Percentiles rank a stretch among this genome's conserved stretches.
These are phyloP conservation scores for Lachancea kluyveri DNA, from an alignment of 805 yeast genomes.

Conservation along the genomic window DNA sequence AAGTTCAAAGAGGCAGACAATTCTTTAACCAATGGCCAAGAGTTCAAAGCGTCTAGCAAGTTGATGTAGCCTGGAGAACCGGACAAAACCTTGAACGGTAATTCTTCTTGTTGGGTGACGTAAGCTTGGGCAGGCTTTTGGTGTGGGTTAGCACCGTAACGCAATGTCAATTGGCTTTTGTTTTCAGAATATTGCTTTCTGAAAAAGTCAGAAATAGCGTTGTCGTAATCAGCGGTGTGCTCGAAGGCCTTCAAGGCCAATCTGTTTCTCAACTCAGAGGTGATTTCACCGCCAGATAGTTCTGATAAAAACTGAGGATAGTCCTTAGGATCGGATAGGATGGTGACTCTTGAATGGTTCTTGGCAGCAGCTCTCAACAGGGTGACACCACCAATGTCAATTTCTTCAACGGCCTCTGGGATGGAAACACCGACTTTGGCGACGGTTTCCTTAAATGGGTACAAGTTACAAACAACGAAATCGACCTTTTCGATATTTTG, in stretches of 20 bases:
- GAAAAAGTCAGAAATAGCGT: slow-evolving; percentile 93
- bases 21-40: slow-evolving; percentile 98
- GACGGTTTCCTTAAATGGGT: slow-evolving; percentile 96
- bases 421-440: slow-evolving; percentile 93
- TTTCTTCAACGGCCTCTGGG: slow-evolving; percentile 96
- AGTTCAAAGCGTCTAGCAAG: slow-evolving; percentile 91
- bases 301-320: slow-evolving; percentile 84
- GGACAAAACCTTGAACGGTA: slow-evolving; percentile 88
- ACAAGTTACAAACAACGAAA: slow-evolving; percentile 93
- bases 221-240: slow-evolving; percentile 96
- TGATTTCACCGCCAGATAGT: slow-evolving; percentile 64
- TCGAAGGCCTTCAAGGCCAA: slow-evolving; percentile 96
- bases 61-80: slow-evolving; percentile 99
- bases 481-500: slow-evolving; percentile 96
- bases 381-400: slow-evolving; percentile 98
- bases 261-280: slow-evolving; percentile 67
- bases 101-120: slow-evolving; percentile 73
- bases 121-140: slow-evolving; percentile 99
- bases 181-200: slow-evolving; percentile 94
- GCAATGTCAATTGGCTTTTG: slow-evolving; percentile 80
- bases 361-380: slow-evolving; percentile 97
- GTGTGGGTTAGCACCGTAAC: slow-evolving; percentile 99
- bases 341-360: slow-evolving; percentile 94
- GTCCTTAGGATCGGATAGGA: slow-evolving; percentile 90
- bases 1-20: slow-evolving; percentile 86